phyloP scores from a whole-genome alignment of 73 alveolate species.

The Symbiodinium pilosum region DNA sequence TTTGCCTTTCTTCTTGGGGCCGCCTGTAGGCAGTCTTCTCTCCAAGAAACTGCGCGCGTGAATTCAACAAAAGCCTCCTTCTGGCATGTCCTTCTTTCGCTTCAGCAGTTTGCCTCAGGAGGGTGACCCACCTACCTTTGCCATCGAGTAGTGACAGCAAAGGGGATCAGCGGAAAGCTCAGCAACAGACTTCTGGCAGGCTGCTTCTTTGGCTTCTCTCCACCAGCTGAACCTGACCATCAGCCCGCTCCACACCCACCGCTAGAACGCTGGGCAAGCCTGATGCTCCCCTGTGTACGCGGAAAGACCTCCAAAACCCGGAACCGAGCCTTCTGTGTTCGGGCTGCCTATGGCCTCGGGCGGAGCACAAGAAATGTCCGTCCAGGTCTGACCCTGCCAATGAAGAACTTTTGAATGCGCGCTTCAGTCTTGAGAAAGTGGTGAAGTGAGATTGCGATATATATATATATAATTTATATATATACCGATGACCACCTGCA shows the following conservation, averaged over 20 bases:
- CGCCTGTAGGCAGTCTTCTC: background rate
- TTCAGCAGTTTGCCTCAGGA: slow-evolving; percentile 34
- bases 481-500: no score
- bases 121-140: background rate
- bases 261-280: background rate
- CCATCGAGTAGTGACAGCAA: background rate
- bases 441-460: no score
- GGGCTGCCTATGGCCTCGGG: background rate
- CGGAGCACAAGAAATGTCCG: no score
- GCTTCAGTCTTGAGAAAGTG: no score
- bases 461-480: no score
- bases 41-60: no score
- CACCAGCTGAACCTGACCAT: background rate
- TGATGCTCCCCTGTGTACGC: no score
- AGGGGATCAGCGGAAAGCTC: background rate
- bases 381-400: no score
- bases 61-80: background rate
- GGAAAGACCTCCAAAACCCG: background rate
- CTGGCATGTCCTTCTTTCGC: slow-evolving; percentile 52
- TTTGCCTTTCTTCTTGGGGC: background rate
- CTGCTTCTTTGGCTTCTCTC: background rate
- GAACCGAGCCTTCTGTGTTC: background rate
- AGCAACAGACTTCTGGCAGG: background rate
- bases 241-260: background rate
- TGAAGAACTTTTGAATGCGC: no score